Evolutionary conservation across 495 filamentous ascomycete species (phyloP).

Genomic region (Thozetella sp.): DNA sequence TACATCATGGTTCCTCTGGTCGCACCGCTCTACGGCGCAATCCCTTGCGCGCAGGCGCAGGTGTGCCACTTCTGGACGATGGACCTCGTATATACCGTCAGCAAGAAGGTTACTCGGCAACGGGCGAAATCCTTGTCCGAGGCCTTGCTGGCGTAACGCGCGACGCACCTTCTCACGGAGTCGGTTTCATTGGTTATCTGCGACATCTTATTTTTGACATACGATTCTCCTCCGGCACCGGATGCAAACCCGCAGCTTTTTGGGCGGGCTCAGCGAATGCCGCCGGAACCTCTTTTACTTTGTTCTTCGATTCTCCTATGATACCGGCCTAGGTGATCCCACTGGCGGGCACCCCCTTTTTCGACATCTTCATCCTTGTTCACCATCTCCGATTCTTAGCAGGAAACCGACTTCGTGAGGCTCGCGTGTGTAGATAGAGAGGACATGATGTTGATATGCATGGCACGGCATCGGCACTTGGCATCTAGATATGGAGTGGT

Average conservation of each 20-base stretch:
- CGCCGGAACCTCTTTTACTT: conserved; percentile 3
- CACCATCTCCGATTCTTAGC: neutral
- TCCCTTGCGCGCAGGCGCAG: conserved; percentile 64
- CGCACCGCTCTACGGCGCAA: conserved; percentile 61
- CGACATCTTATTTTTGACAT: conserved; percentile 4
- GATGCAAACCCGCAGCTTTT: neutral
- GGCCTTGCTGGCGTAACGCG: neutral
- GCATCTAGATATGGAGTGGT: conserved; percentile 52
- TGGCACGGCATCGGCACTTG: conserved; percentile 53
- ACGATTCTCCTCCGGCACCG: conserved; percentile 6
- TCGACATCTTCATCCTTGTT: conserved; percentile 14
- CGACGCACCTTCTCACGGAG: neutral
- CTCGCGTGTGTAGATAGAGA: conserved; percentile 48
- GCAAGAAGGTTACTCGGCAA: conserved; percentile 59
- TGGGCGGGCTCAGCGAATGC: conserved; percentile 2
- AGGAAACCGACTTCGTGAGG: conserved; percentile 29
- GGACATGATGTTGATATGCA: conserved; percentile 55
- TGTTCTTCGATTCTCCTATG: conserved; percentile 11
- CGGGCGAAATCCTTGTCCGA: conserved; percentile 37
- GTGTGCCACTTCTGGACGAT: conserved; percentile 69
- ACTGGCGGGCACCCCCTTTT: conserved; percentile 5
- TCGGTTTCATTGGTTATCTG: neutral
- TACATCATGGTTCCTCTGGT: conserved; percentile 61
- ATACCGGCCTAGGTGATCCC: neutral
- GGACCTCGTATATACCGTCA: conserved; percentile 66